These are phyloP conservation scores for Pyronema omphalodes DNA, from an alignment of 495 filamentous ascomycete species.

Conservation along the genomic window DNA sequence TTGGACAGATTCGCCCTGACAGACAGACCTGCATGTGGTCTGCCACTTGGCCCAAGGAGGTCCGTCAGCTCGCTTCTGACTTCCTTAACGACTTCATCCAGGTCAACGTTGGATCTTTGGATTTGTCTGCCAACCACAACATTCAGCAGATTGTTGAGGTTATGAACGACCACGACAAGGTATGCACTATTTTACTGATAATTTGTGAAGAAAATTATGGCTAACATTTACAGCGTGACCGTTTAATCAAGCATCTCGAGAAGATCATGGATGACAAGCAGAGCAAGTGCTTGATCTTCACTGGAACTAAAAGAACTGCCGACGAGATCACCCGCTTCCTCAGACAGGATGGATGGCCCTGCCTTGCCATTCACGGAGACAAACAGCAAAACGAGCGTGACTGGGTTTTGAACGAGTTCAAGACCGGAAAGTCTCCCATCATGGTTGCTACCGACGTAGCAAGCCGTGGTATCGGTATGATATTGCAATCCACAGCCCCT, in stretches of 20 bases:
- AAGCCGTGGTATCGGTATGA: slow-evolving; percentile 99
- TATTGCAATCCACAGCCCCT: slow-evolving; percentile 35
- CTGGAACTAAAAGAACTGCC: slow-evolving; percentile 93
- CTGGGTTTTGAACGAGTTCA: slow-evolving; percentile 99
- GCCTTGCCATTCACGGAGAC: slow-evolving; percentile 95
- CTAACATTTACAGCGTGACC: slow-evolving; percentile 86
- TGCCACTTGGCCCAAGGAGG: slow-evolving; percentile 98
- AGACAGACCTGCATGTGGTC: slow-evolving; percentile 99
- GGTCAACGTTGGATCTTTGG: slow-evolving; percentile 96
- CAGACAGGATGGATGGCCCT: slow-evolving; percentile 96
- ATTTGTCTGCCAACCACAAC: slow-evolving; percentile 92
- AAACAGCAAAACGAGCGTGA: slow-evolving; percentile 99
- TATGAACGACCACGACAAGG: slow-evolving; percentile 93
- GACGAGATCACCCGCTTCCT: slow-evolving; percentile 98
- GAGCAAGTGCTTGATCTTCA: slow-evolving; percentile 91
- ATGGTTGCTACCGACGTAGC: slow-evolving; percentile 98
- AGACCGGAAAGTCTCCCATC: slow-evolving; percentile 84
- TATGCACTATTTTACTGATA: slow-evolving; percentile 17
- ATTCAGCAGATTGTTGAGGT: slow-evolving; percentile 97
- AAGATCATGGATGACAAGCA: slow-evolving; percentile 91
- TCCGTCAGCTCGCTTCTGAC: slow-evolving; percentile 83
- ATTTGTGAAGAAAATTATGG: slow-evolving; percentile 7
- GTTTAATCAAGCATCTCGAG: slow-evolving; percentile 93
- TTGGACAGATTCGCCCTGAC: slow-evolving; percentile 91
- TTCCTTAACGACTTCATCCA: slow-evolving; percentile 95